Evolutionary conservation across 257 asterid genomes (phyloP), one percentile per base, ranked within the genome.

Genomic region (Ophiorrhiza pumila): DNA sequence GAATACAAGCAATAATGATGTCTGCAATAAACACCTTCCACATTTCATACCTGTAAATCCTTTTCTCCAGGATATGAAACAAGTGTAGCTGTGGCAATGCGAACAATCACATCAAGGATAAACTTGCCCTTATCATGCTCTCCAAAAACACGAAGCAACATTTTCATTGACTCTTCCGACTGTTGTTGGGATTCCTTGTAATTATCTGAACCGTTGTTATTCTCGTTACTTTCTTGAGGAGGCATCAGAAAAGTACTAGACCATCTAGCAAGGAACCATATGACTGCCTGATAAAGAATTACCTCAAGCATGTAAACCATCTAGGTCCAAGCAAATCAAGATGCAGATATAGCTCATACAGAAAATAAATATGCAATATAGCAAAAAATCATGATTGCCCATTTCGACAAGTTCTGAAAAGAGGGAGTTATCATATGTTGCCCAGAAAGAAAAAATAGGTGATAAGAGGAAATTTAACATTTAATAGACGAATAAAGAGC

Each of bases 221-320:
- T 79, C 69, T 71, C 91, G 74, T 76, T 87, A 80, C 76, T 74
- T 83, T 78, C 84, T 73, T 77, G 86, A 79, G 84, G 72, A 61
- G 89, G 82, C 97, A 94, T 84, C 81, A 94, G 79, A 88, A 87
- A 94, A 35, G 99, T 91, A 81, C 88, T 75, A 71, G 90, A 86
- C 99, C 99, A 94, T 76, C 99, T 87, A 78, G 97, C 96, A 73
- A 94, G 90, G 86, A 91, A 91, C 99, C 99, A 94, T 72, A 88
- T 82, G 79, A 91, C 84, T 68, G 97, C 97, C 99, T 94, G 88
- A 71, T 79, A 77, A 72, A 74, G 70, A 70, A 72, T 57, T 63
- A 79, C 53, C 82, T 49, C 49, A 68, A 50, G 50, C 27, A 68
- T 20, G 31, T 37, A 53, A 64, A 42, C 71, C 34, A 74, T 56